Percentiles rank a stretch among this genome's conserved stretches.
Evolutionary conservation across 2,329 filamentous ascomycete species (phyloP).

Genomic region (Talaromyces atroroseus): DNA sequence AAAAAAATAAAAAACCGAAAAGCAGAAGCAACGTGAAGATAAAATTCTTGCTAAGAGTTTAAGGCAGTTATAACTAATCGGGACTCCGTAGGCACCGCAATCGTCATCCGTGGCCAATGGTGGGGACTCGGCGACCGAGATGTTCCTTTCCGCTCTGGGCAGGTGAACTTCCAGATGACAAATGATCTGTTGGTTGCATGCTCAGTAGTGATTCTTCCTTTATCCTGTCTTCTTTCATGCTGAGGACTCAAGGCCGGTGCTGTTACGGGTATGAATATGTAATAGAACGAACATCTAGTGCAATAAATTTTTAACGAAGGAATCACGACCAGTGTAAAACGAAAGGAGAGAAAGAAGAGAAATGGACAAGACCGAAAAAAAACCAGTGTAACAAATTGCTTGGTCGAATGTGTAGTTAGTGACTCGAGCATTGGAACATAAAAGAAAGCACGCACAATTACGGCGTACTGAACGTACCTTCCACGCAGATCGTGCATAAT

Average conservation of each 20-base stretch:
- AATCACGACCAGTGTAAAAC: neutral
- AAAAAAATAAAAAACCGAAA: neutral
- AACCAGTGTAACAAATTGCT: neutral
- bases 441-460: neutral
- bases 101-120: slow-evolving; percentile 8
- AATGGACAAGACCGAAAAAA: neutral
- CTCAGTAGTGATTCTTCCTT: no score
- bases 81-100: neutral
- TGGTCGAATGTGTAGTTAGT: neutral
- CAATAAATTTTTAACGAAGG: neutral
- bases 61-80: neutral
- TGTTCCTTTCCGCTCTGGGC: slow-evolving; percentile 1
- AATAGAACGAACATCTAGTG: no score
- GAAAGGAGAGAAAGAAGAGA: neutral
- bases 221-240: neutral
- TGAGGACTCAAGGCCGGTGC: neutral
- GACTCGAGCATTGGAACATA: neutral
- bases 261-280: neutral
- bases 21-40: neutral
- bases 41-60: neutral
- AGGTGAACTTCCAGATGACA: no score
- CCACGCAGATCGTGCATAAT: slow-evolving; percentile 9
- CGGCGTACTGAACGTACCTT: neutral
- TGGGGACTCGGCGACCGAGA: slow-evolving; percentile 1
- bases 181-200: no score